These are phyloP conservation scores for Globisporangium takayamanum DNA, from an alignment of 352 stramenopile genomes.

Conservation along the genomic window DNA sequence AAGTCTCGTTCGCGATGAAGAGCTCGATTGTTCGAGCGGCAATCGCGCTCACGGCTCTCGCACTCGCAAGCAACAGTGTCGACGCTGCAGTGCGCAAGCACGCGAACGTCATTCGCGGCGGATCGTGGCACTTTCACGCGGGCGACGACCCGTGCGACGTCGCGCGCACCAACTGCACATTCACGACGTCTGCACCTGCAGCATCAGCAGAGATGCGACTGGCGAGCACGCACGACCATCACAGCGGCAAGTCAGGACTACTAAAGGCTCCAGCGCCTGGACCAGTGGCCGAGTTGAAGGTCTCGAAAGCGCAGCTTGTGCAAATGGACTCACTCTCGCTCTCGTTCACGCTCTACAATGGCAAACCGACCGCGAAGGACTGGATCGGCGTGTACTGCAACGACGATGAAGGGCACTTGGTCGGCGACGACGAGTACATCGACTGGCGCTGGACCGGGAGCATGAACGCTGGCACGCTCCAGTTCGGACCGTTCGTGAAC, in stretches of 20 bases:
- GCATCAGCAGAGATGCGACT: not conserved
- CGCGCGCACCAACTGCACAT: constrained; percentile 9
- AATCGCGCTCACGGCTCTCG: not conserved
- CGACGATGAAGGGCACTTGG: constrained; percentile 5
- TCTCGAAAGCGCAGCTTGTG: constrained; percentile 12
- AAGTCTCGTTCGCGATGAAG: not conserved
- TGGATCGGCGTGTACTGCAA: constrained; percentile 18
- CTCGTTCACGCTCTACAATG: constrained; percentile 12
- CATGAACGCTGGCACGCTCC: constrained; percentile 4
- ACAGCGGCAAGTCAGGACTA: not conserved
- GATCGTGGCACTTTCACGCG: constrained; percentile 7
- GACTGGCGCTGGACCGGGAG: constrained; percentile 10
- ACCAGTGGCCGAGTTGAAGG: not conserved
- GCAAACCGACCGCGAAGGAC: not conserved
- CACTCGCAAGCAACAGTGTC: not conserved
- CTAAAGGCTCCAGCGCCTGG: not conserved
- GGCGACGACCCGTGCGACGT: constrained; percentile 8
- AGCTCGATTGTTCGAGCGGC: not conserved
- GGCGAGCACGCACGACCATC: not conserved
- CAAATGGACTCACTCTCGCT: constrained; percentile 13
- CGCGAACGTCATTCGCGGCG: constrained; percentile 9
- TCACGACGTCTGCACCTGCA: not conserved
- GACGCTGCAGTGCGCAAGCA: constrained; percentile 4
- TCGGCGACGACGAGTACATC: constrained; percentile 13
- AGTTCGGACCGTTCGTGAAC: constrained; percentile 21